These are phyloP conservation scores for Metschnikowia santaceciliae DNA, from an alignment of 805 yeast species.

Conservation along the genomic window DNA sequence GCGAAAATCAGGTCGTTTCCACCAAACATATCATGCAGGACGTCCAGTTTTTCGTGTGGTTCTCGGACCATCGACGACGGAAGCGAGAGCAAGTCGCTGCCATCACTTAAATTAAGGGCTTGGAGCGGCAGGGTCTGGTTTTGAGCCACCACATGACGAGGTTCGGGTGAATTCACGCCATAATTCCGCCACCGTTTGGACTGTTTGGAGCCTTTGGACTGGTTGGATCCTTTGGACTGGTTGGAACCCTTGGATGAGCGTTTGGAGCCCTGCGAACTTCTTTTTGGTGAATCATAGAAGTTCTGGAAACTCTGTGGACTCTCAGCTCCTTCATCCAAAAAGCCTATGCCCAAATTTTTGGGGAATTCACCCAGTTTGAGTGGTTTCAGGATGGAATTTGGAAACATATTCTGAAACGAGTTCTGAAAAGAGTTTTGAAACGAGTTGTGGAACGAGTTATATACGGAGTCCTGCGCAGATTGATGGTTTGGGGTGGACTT, in stretches of 20 bases:
- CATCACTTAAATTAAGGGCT: neutral
- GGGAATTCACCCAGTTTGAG: too few species aligned
- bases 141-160: neutral
- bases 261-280: neutral
- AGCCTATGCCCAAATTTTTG: too few species aligned
- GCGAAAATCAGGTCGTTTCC: neutral
- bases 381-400: too few species aligned
- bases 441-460: neutral
- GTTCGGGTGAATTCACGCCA: neutral
- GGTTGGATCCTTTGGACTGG: too few species aligned
- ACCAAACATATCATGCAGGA: slow-evolving; percentile 7
- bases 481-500: neutral
- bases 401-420: neutral
- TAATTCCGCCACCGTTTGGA: neutral
- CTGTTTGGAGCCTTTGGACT: too few species aligned
- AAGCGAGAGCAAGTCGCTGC: slow-evolving; percentile 3
- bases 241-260: neutral
- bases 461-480: neutral
- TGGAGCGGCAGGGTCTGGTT: slow-evolving; percentile 1
- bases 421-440: neutral
- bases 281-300: too few species aligned
- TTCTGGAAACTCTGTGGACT: too few species aligned
- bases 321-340: too few species aligned
- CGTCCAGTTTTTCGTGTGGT: slow-evolving; percentile 5
- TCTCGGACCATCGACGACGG: slow-evolving; percentile 14